Evolutionary conservation across 2,329 filamentous ascomycete species (phyloP).

Genomic region (Fusarium camptoceras): DNA sequence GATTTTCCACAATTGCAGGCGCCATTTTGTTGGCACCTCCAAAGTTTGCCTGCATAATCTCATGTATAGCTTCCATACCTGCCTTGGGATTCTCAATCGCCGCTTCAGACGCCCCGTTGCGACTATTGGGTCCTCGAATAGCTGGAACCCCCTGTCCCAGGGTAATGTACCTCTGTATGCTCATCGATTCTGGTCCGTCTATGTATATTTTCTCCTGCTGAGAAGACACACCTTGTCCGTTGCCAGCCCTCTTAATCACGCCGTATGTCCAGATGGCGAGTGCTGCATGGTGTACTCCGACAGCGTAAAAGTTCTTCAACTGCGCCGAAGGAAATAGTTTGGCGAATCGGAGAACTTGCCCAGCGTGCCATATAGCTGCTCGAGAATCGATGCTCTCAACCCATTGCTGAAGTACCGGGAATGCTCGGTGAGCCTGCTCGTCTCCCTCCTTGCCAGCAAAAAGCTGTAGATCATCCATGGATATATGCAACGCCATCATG

Average conservation of each 20-base stretch:
- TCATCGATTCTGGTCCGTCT: constrained; percentile 65
- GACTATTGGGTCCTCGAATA: constrained; percentile 54
- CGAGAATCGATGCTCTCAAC: constrained; percentile 65
- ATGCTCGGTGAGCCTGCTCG: constrained; percentile 71
- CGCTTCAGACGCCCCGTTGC: constrained; percentile 51
- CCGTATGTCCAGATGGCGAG: constrained; percentile 78
- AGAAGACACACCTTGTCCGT: constrained; percentile 47
- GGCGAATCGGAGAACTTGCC: constrained; percentile 72
- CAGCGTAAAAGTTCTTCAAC: constrained; percentile 74
- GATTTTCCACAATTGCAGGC: constrained; percentile 75
- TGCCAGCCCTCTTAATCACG: constrained; percentile 62
- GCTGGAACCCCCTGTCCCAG: constrained; percentile 66
- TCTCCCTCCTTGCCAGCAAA: constrained; percentile 76
- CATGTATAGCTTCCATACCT: constrained; percentile 69
- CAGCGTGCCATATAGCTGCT: constrained; percentile 74
- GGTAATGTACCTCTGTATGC: constrained; percentile 67
- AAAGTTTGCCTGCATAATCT: constrained; percentile 67
- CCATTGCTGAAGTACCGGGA: constrained; percentile 70
- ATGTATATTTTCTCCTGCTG: constrained; percentile 63
- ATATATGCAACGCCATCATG: constrained; percentile 73
- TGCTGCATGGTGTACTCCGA: constrained; percentile 75
- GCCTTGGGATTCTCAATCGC: constrained; percentile 66
- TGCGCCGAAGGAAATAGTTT: constrained; percentile 64
- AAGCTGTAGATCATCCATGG: constrained; percentile 73
- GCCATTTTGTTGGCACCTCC: constrained; percentile 55